Base-by-base conservation (phyloP, 2,329 filamentous ascomycete genomes). In the Fusarium fracticaudum region DNA sequence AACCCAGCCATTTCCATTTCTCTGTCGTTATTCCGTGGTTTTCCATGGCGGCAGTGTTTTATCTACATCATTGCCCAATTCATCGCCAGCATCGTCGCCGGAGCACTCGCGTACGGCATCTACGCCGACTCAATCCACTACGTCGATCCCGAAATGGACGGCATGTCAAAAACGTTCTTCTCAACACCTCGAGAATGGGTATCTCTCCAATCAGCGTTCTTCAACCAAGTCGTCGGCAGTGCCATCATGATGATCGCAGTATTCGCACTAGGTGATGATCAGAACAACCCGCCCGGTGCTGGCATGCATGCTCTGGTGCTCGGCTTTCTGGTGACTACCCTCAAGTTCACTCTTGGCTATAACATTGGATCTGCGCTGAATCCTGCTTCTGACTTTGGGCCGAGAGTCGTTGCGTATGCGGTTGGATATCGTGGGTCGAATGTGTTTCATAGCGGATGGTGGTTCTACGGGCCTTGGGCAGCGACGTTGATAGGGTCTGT, bases 311-410 rank as follows among this genome's bases (percentile, higher is more conserved):
- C 82, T 7, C 76, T 83, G 37, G 75, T 84, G 2, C 68, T 84
- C 6, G 82, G 83, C 11, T 69, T 84, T 26, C 65, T 84, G 6
- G 72, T 83, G 6, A 79, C 81, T 1, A 80, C 79, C 5, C 74
- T 84, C 29, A 83, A 82, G 64, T 81, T 83, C 57, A 80, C 80
- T 0, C 61, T 84, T 4, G 82, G 80, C 1, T 82, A 82, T 45
- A 83, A 83, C 48, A 82, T 80, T 11, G 83, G 81, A 7, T 80
- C 81, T 8, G 79, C 82, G 0, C 60, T 84, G 61, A 84, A 83
- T 35, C 81, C 82, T 20, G 83, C 82, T 0, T 81, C 81, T 9
- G 82, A 83, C 38, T 81, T 84, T 43, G 82, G 82, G 4, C 81
- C 81, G 1, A 75, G 81, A 1, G 74, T 83, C 0, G 69, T 82